phyloP scores from a whole-genome alignment of 345 rosid species.

The Eucalyptus sp. region DNA sequence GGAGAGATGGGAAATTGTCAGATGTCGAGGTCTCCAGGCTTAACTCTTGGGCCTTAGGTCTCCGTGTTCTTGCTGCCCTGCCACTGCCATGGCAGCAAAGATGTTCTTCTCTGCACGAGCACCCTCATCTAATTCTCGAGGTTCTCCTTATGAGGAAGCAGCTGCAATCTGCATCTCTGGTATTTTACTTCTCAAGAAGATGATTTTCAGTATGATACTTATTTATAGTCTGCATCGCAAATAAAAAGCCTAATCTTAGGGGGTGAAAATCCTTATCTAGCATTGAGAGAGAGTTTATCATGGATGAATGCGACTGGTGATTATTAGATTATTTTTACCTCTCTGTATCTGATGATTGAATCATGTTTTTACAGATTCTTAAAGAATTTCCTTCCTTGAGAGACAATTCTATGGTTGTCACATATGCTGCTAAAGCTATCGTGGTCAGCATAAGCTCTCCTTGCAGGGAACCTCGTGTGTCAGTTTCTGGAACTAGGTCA shows the following conservation, averaged over 20 bases:
- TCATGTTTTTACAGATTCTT: constrained; percentile 47
- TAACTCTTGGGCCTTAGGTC: constrained; percentile 97
- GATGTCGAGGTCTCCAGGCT: constrained; percentile 75
- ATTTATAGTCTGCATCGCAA: not conserved
- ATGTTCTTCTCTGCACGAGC: constrained; percentile 93
- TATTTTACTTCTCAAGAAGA: constrained; percentile 9
- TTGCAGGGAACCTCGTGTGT: constrained; percentile 63
- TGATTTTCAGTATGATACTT: not conserved
- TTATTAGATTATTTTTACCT: not conserved
- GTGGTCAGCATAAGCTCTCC: constrained; percentile 62
- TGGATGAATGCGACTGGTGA: not conserved
- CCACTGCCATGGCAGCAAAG: constrained; percentile 99
- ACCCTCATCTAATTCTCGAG: constrained; percentile 88
- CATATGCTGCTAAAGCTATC: constrained; percentile 90
- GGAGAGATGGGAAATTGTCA: constrained; percentile 75
- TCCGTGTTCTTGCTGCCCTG: constrained; percentile 88
- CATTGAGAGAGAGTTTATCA: not conserved
- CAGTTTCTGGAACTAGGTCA: constrained; percentile 61
- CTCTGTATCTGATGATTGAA: not conserved
- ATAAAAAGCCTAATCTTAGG: not conserved
- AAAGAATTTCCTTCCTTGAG: constrained; percentile 83
- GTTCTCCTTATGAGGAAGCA: constrained; percentile 97
- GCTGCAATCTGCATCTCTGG: constrained; percentile 82
- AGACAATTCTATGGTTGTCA: constrained; percentile 53
- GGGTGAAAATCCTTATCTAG: not conserved